Evolutionary conservation across 2,329 filamentous ascomycete genomes (phyloP).

Genomic region (Calcarisporium arbuscula): DNA sequence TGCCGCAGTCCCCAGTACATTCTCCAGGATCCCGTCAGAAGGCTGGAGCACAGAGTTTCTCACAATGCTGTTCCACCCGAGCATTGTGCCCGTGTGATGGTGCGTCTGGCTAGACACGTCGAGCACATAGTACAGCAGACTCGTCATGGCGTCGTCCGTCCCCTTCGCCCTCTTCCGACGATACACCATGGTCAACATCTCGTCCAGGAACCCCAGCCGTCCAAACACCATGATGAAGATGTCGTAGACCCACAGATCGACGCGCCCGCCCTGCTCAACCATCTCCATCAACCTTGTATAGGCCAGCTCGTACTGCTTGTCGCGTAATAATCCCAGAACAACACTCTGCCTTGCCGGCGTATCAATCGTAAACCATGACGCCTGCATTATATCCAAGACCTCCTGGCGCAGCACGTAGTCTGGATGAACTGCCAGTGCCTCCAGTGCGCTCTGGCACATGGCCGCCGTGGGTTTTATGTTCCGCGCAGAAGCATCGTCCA

Average conservation of each 20-base stretch:
- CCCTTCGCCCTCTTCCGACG: slow-evolving; percentile 35
- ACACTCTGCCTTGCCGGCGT: slow-evolving; percentile 60
- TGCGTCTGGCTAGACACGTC: slow-evolving; percentile 62
- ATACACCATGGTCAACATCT: slow-evolving; percentile 63
- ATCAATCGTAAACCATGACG: slow-evolving; percentile 53
- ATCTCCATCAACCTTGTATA: slow-evolving; percentile 64
- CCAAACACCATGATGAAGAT: slow-evolving; percentile 69
- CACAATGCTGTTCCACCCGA: slow-evolving; percentile 67
- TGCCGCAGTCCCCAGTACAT: slow-evolving; percentile 67
- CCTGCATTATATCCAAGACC: slow-evolving; percentile 67
- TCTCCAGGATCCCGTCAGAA: slow-evolving; percentile 57
- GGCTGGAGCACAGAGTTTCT: slow-evolving; percentile 29
- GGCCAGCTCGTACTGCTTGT: slow-evolving; percentile 77
- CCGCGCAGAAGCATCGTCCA: slow-evolving; percentile 63
- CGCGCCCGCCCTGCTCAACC: slow-evolving; percentile 43
- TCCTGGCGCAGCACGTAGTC: slow-evolving; percentile 71
- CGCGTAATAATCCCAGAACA: slow-evolving; percentile 68
- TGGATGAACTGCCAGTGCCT: slow-evolving; percentile 75
- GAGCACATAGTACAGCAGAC: slow-evolving; percentile 66
- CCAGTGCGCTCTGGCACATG: slow-evolving; percentile 65
- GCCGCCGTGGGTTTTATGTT: slow-evolving; percentile 57
- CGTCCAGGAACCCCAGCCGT: slow-evolving; percentile 67
- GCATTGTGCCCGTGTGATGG: slow-evolving; percentile 58
- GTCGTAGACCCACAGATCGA: slow-evolving; percentile 72
- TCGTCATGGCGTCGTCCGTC: slow-evolving; percentile 34